Percentiles rank a stretch among this genome's conserved stretches.
Conservation (phyloP, 2,329 filamentous ascomycete species). For the Aspergillus tamarii region DNA sequence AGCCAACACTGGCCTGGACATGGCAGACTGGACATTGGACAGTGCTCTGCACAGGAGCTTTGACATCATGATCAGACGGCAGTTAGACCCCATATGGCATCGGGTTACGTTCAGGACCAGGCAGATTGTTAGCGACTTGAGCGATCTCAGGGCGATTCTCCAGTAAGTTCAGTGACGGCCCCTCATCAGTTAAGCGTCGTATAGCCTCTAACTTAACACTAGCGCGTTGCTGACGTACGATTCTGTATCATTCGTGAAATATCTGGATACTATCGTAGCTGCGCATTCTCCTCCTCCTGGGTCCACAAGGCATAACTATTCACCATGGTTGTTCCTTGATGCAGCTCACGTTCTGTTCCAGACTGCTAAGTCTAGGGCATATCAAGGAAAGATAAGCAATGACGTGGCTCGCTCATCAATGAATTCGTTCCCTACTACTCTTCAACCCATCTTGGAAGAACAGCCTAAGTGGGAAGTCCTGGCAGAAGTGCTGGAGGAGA, state of each 20-base stretch:
- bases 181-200: background rate
- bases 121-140: conserved; percentile 89
- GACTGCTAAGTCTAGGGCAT: conserved; percentile 84
- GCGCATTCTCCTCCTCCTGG: conserved; percentile 87
- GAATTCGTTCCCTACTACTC: conserved; percentile 58
- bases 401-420: conserved; percentile 54
- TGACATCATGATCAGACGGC: conserved; percentile 81
- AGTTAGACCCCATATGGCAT: conserved; percentile 97
- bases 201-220: conserved; percentile 17
- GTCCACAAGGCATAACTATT: conserved; percentile 84
- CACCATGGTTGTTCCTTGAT: conserved; percentile 94
- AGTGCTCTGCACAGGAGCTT: conserved; percentile 92
- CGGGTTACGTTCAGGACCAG: conserved; percentile 92
- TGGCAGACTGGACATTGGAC: conserved; percentile 96
- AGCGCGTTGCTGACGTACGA: conserved; percentile 79
- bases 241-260: conserved; percentile 86
- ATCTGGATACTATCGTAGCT: conserved; percentile 90
- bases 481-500: conserved; percentile 89
- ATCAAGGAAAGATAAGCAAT: conserved; percentile 70
- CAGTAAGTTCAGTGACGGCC: conserved; percentile 53
- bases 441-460: conserved; percentile 85
- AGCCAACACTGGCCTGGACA: conserved; percentile 83
- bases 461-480: conserved; percentile 91
- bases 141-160: conserved; percentile 79
- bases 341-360: conserved; percentile 94